Percentiles rank a stretch among this genome's conserved stretches.
Evolutionary conservation across 352 stramenopile species (phyloP).

Genomic region (Globisporangium uncinulatum): DNA sequence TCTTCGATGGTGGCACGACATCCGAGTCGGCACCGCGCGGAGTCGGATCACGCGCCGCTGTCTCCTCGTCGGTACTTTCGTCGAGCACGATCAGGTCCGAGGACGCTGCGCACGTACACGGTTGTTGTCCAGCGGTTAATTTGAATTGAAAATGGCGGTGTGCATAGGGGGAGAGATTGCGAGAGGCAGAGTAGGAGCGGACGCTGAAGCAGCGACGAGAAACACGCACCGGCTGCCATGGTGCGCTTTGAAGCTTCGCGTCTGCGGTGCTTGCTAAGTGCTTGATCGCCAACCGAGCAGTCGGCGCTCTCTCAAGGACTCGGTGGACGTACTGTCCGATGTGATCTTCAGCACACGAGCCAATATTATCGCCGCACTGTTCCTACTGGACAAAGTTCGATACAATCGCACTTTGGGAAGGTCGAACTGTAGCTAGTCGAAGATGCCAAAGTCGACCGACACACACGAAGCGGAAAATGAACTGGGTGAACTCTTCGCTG

Average conservation of each 20-base stretch:
- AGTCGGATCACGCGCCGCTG: background rate
- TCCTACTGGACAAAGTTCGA: background rate
- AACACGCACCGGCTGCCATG: background rate
- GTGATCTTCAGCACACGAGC: background rate
- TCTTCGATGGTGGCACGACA: slow-evolving; percentile 5
- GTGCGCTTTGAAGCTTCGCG: no score
- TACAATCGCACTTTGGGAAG: no score
- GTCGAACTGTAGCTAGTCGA: no score
- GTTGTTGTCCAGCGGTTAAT: background rate
- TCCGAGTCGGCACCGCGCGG: background rate
- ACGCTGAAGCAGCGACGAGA: background rate
- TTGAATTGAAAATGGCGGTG: background rate
- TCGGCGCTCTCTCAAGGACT: no score
- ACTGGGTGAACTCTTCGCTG: slow-evolving; percentile 82
- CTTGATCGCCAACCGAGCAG: no score
- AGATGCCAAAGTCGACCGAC: no score
- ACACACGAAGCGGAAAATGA: slow-evolving; percentile 30
- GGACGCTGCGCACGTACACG: background rate
- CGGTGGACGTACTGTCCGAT: no score
- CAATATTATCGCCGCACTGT: background rate
- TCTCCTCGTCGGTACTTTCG: slow-evolving; percentile 42
- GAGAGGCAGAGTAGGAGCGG: background rate
- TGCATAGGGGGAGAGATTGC: background rate
- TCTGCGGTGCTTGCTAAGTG: no score
- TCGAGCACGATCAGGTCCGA: slow-evolving; percentile 41